Conservation (phyloP, 2,329 filamentous ascomycete species). For the Grosmannia clavigera region DNA sequence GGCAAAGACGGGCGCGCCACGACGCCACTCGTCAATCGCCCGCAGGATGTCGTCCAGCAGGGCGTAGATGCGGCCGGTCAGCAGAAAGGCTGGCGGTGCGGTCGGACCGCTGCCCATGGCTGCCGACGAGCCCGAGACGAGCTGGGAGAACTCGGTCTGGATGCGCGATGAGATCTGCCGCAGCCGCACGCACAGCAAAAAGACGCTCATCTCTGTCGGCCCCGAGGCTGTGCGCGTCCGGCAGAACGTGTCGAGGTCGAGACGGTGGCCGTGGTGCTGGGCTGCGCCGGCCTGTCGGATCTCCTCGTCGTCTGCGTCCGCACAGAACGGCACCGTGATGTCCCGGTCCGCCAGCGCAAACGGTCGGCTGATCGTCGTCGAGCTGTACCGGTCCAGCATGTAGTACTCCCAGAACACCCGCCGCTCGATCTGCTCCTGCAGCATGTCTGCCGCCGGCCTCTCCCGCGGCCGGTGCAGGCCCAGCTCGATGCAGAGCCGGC, state of each 20-base stretch:
- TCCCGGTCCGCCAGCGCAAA: conserved; percentile 28
- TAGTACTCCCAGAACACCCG: conserved; percentile 33
- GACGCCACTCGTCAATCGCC: background rate
- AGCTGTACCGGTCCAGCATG: conserved; percentile 31
- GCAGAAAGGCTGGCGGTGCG: background rate
- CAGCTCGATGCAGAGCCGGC: conserved; percentile 3
- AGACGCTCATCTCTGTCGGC: conserved; percentile 1
- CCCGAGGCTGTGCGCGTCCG: background rate
- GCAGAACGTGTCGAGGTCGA: background rate
- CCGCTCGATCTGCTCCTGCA: conserved; percentile 1
- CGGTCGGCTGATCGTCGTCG: conserved; percentile 26
- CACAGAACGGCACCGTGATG: conserved; percentile 17
- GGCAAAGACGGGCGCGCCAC: conserved; percentile 9
- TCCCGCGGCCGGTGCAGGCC: conserved; percentile 1
- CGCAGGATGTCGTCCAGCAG: conserved; percentile 3
- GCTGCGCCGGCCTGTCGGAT: background rate
- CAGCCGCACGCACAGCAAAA: background rate
- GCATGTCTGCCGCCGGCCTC: background rate
- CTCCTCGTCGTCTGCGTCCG: conserved; percentile 2
- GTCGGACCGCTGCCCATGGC: background rate
- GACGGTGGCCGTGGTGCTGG: background rate
- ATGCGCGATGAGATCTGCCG: conserved; percentile 3
- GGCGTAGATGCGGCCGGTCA: background rate
- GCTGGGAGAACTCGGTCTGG: conserved; percentile 1
- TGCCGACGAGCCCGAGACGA: background rate